phyloP scores from a whole-genome alignment of 768 basidiomycete genomes.

The Myochromella boudieri region DNA sequence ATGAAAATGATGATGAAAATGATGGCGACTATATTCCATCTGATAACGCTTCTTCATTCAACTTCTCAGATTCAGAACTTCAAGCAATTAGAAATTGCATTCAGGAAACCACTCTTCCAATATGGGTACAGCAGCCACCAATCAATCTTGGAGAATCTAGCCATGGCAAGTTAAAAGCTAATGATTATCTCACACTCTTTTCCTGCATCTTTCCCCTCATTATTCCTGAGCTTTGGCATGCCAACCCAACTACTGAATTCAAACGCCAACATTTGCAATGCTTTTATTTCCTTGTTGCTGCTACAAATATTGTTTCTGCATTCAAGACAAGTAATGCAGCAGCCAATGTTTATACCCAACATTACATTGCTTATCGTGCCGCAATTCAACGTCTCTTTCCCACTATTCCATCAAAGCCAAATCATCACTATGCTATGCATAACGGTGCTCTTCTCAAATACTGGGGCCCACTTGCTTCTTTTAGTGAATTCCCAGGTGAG shows the following conservation, averaged over 20 bases:
- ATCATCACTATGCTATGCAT: slow-evolving; percentile 34
- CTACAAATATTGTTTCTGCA: slow-evolving; percentile 25
- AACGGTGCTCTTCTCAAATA: too few relatives aligned
- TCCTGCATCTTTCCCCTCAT: slow-evolving; percentile 24
- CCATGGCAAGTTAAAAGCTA: slow-evolving; percentile 25
- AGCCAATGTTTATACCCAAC: background rate
- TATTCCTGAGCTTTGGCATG: too few relatives aligned
- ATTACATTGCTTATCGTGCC: slow-evolving; percentile 5
- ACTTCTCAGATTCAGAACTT: too few relatives aligned
- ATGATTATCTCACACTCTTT: background rate
- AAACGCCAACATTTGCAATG: slow-evolving; percentile 13
- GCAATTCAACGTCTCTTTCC: slow-evolving; percentile 21
- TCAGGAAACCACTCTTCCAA: background rate
- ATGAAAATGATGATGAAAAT: slow-evolving; percentile 13
- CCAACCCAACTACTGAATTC: background rate
- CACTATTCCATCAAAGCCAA: slow-evolving; percentile 21
- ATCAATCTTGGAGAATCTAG: slow-evolving; percentile 28
- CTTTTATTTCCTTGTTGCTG: slow-evolving; percentile 25
- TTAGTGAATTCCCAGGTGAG: too few relatives aligned
- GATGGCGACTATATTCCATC: slow-evolving; percentile 2
- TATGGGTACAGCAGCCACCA: slow-evolving; percentile 24
- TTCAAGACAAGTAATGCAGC: slow-evolving; percentile 18
- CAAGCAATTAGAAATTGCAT: too few relatives aligned
- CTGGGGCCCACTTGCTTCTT: too few relatives aligned
- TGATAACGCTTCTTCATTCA: slow-evolving; percentile 7